Conservation (phyloP, 75 land plant genomes). For the Cryptomeria japonica region DNA sequence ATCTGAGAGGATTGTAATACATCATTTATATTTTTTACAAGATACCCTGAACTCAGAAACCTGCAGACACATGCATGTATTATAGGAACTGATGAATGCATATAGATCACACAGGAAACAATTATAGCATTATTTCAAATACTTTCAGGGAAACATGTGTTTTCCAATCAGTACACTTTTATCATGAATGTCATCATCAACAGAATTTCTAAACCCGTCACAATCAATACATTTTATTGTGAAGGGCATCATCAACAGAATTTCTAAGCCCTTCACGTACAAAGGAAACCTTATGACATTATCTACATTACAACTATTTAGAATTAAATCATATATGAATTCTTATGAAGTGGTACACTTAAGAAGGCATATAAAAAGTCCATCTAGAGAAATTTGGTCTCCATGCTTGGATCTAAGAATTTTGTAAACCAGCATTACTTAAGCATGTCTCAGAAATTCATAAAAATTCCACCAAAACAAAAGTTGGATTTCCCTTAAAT, state of each 20-base stretch:
- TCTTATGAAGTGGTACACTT: background rate
- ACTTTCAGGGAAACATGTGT: background rate
- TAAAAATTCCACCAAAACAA: background rate
- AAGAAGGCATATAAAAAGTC: background rate
- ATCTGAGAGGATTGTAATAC: background rate
- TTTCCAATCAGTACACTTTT: background rate
- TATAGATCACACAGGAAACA: background rate
- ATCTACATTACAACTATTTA: background rate
- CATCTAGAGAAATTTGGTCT: background rate
- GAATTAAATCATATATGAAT: background rate
- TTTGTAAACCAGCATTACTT: background rate
- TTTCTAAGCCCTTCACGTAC: background rate
- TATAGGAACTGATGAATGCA: background rate
- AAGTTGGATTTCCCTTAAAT: background rate
- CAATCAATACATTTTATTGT: background rate
- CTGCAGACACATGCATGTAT: background rate
- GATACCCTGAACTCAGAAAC: background rate
- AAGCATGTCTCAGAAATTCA: background rate
- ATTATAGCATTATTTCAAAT: background rate
- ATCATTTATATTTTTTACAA: background rate
- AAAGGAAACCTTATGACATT: background rate
- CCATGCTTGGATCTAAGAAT: background rate
- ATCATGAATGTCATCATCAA: background rate
- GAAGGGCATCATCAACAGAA: background rate
- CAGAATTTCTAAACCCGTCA: background rate